Evolutionary conservation across 2,329 filamentous ascomycete species (phyloP), one percentile per base, ranked within the genome.

Genomic region (Fusarium sp.): DNA sequence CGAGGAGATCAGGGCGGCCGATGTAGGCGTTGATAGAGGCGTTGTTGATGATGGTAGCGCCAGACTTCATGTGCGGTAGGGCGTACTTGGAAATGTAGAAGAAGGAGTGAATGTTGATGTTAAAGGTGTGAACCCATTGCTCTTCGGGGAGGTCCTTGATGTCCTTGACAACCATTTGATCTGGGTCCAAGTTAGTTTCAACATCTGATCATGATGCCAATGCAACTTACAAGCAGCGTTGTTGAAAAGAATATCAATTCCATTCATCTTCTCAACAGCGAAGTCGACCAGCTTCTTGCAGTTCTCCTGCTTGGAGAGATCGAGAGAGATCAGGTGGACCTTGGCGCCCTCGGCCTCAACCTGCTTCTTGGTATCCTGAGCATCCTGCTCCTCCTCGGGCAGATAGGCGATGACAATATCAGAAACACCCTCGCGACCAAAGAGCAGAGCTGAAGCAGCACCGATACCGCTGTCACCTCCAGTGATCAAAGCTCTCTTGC

Each of bases 21-120:
- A 94, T 87, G 80, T 95, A 96, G 28, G 90, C 91, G 77, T 95
- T 95, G 77, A 96, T 90, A 33, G 91, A 94, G 44, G 92, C 89
- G 76, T 93, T 94, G 82, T 95, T 96, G 85, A 97, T 93, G 77
- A 97, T 93, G 28, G 88, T 89, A 57, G 88, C 85, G 36, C 93
- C 92, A n/a, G 79, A 78, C 75, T 88, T 86, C 88, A 96, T 91
- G 79, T 94, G 90, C 1, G 88, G 89, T 12, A 96, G 83, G 13
- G 85, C 80, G 75, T 94, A 93, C 78, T 96, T 96, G 63, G 92
- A 86, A 36, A 95, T 83, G 81, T 89, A 95, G 83, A 94, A 96
- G 82, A 89, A 91, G 5, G 91, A 86, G 78, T 95, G 91, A 74
- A 96, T 94, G 81, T 96, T 97, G 47, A 89, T 92, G 79, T 93